These are phyloP conservation scores for Parastagonospora nodorum DNA, from an alignment of 2,329 filamentous ascomycete species.

Conservation along the genomic window DNA sequence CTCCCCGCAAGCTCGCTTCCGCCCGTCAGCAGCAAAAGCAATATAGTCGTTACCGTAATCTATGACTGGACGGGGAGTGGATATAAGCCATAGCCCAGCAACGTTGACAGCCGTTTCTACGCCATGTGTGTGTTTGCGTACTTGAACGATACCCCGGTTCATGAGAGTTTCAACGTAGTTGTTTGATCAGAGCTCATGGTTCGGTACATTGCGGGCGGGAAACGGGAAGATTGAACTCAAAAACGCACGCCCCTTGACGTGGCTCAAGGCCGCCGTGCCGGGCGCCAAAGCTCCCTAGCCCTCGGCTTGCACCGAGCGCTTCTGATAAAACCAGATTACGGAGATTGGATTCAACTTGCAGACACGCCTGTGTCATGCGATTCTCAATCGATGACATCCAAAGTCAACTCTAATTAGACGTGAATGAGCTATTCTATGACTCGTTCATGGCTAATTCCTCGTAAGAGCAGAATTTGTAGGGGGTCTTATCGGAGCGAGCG, in stretches of 20 bases:
- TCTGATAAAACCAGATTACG: constrained; percentile 9
- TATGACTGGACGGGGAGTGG: constrained; percentile 5
- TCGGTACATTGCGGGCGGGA: constrained; percentile 38
- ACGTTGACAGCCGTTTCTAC: not conserved
- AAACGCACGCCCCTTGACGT: constrained; percentile 40
- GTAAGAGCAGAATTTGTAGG: too few relatives aligned
- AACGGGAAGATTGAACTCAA: constrained; percentile 30
- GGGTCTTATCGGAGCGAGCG: too few relatives aligned
- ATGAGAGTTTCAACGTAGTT: not conserved
- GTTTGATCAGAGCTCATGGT: constrained; percentile 7
- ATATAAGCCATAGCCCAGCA: not conserved
- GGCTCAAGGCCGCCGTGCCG: constrained; percentile 19
- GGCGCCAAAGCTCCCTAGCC: constrained; percentile 23
- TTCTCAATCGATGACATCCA: not conserved
- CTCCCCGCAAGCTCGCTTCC: constrained; percentile 35
- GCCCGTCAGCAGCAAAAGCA: constrained; percentile 35
- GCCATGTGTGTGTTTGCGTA: not conserved
- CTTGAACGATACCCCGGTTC: not conserved
- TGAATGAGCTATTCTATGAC: too few relatives aligned
- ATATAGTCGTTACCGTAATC: constrained; percentile 9
- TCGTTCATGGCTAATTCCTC: too few relatives aligned
- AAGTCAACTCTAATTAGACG: too few relatives aligned
- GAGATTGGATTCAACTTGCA: constrained; percentile 3
- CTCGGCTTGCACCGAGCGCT: constrained; percentile 32
- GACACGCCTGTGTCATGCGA: not conserved